Conservation (phyloP, 1,284 basidiomycete species). For the Hemileia vastatrix region DNA sequence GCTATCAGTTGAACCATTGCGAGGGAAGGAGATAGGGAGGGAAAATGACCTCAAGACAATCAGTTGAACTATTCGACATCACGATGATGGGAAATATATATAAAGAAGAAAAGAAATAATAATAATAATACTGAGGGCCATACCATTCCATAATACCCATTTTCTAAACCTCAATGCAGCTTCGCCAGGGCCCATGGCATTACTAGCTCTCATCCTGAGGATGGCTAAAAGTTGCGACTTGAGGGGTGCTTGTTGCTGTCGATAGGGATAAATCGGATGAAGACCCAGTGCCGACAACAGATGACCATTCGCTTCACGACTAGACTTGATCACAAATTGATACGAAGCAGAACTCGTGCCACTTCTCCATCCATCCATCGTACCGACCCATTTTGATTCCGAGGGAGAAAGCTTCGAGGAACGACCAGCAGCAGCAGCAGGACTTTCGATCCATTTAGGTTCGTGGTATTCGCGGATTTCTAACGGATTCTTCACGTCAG, state of each 20-base stretch:
- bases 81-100: too few species aligned
- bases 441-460: slow-evolving; percentile 7
- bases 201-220: not conserved
- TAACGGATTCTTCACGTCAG: too few species aligned
- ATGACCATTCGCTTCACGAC: not conserved
- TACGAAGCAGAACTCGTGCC: too few species aligned
- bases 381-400: slow-evolving; percentile 1
- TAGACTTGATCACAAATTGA: not conserved
- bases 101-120: too few species aligned
- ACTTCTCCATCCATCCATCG: not conserved
- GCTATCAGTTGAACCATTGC: not conserved
- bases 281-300: not conserved
- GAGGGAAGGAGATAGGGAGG: too few species aligned
- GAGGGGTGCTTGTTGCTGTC: not conserved
- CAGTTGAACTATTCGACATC: too few species aligned
- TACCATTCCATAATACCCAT: slow-evolving; percentile 20
- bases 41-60: too few species aligned
- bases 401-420: not conserved
- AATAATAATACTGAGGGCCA: too few species aligned
- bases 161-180: slow-evolving; percentile 8
- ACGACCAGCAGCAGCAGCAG: slow-evolving; percentile 1
- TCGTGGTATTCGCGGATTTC: too few species aligned
- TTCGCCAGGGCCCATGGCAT: slow-evolving; percentile 5
- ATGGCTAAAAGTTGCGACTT: slow-evolving; percentile 10
- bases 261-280: not conserved